Base-by-base conservation (phyloP, 306 rosid genomes). In the Dalbergia cultrata region DNA sequence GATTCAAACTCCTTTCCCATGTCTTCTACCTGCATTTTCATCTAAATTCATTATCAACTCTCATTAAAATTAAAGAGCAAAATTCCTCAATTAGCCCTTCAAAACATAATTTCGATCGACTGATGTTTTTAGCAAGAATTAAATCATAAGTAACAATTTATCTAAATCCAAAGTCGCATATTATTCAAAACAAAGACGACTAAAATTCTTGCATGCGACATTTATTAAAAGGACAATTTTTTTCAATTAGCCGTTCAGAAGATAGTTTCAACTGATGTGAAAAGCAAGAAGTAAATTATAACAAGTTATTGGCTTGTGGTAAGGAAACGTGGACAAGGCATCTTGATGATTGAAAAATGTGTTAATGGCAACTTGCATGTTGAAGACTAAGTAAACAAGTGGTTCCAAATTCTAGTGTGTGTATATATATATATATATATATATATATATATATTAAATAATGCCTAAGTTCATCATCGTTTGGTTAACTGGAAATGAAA, bases 21-120 rank as follows among this genome's bases (percentile, higher is more conserved):
- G 2, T 71, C 84, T 45, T 89, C 87, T 26, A 81, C 75, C 95
- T 91, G 75, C 86, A 88, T 75, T 67, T 67, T 41, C 33, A 54
- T 60, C 26, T 1, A 67, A 81, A 80, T 54, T 17, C 31, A 11
- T 35, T 13, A 11, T 8, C 65, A 54, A 14, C 34, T 67, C 34
- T 67, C 10, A 26, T 68, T 22, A 39, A 68, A 68, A 50, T 68
- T 2, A 68, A 4, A 12, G 11, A 44, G 12, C 74, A 45, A 49
- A 35, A 33, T 19, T 18, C 53, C 53, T 17, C 17, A 67, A 7
- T 67, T 67, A 4, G 44, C 18, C 52, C 31, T 45, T 22, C 57
- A 22, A 13, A 68, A 50, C 26, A 52, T 5, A 13, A 70, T 26
- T 26, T 26, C 31, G 11, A 50, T 49, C 10, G 31, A 52, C 43